Base-by-base conservation (phyloP, 345 rosid species). In the Hibiscus tridactylites region DNA sequence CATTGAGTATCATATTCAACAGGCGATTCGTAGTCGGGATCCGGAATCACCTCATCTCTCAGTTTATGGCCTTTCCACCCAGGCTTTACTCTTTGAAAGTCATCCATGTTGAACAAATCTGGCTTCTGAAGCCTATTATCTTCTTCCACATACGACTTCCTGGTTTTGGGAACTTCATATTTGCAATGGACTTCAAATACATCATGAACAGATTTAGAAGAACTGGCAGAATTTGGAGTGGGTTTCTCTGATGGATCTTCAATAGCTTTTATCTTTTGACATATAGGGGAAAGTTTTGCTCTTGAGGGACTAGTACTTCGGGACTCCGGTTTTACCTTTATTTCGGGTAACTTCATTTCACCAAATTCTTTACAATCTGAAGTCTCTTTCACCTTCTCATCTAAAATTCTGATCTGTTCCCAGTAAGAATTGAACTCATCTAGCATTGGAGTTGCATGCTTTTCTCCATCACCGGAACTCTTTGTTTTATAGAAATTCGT, bases 141-240 rank as follows among this genome's bases (percentile, higher is more conserved):
- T 28, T 54, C 76, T 54, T 70, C 80, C 74, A 76, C 47, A 70
- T 37, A 19, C 62, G 26, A 39, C 65, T 71, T 81, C 16, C 66
- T 71, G 12, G 35, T 71, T 79, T 60, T 74, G 0, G 91, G 88
- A 61, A 88, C 92, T 26, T 47, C 70, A 66, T 3, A 8, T 63
- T 33, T 9, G 1, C 39, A 24, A 77, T 89, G 87, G 68, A 93
- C 93, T 81, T 91, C 96, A 53, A 77, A 87, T n/a, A 84, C 68
- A 70, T 91, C 97, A 19, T 83, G 89, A 1, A 89, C 79, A 71
- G 75, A 73, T 4, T 75, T 78, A 5, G 86, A 74, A 3, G 87
- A 73, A 56, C 54, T n/a, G 37, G 68, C 52, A 65, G 77, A 63
- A 68, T 75, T 44, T 33, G 62, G 9, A 16, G 42, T 66, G 1